These are phyloP conservation scores for Phalaenopsis equestris DNA, from an alignment of 106 monocot genomes.

Conservation along the genomic window DNA sequence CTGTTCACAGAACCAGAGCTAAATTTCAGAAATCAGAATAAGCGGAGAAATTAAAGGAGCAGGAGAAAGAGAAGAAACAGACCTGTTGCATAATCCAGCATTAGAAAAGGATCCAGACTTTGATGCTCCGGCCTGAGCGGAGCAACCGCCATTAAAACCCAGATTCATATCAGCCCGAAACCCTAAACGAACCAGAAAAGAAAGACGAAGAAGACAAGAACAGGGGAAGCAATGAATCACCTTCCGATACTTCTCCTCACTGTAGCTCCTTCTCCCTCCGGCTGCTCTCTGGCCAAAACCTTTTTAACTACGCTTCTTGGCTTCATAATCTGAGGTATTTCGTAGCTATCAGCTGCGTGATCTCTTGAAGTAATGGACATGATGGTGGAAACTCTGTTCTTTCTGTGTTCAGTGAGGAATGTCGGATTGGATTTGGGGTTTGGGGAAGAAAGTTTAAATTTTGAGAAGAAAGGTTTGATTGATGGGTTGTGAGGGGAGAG, in stretches of 20 bases:
- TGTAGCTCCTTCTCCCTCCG: conserved; percentile 65
- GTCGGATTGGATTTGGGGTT: not conserved
- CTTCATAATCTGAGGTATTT: conserved; percentile 19
- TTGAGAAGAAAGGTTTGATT: not conserved
- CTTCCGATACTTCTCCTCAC: conserved; percentile 81
- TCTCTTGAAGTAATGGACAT: not conserved
- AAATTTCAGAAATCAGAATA: not conserved
- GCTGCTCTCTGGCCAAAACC: conserved; percentile 55
- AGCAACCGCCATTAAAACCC: no score
- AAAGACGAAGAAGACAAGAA: not conserved
- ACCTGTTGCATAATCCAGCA: conserved; percentile 72
- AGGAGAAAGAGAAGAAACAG: not conserved
- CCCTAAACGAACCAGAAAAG: not conserved
- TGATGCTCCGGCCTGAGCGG: conserved; percentile 45
- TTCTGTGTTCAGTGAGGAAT: not conserved
- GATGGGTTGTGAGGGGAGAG: conserved; percentile 10
- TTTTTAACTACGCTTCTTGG: conserved; percentile 45
- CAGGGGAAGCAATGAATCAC: conserved; percentile 11
- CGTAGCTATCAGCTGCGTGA: not conserved
- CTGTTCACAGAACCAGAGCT: conserved; percentile 20
- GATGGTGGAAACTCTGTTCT: not conserved
- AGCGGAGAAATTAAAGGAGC: not conserved
- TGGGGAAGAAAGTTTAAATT: not conserved
- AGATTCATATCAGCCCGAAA: not conserved
- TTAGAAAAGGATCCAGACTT: conserved; percentile 71